A percentile compares a stretch with the other conserved stretches of the same genome.
phyloP scores from a whole-genome alignment of 148 eudicot genomes.

The Rhododendron vialii region DNA sequence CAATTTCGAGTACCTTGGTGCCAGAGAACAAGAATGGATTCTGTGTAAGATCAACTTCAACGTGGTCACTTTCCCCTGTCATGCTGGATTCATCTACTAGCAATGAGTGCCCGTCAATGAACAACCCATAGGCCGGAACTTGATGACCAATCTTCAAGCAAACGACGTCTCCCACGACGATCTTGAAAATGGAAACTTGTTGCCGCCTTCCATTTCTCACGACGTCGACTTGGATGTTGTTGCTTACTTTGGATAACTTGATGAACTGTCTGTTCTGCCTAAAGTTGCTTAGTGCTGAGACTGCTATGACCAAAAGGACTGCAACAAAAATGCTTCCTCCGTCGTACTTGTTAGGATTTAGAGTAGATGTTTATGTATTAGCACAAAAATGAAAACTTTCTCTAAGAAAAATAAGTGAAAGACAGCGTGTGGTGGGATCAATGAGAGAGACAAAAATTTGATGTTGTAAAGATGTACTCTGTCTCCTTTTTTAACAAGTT shows the following conservation, averaged over 20 bases:
- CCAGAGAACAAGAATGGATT: too few relatives aligned
- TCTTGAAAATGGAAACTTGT: neutral
- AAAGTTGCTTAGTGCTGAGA: neutral
- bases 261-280: neutral
- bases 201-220: neutral
- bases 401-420: too few relatives aligned
- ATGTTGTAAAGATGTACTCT: too few relatives aligned
- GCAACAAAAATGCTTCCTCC: constrained; percentile 22
- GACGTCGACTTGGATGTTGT: neutral
- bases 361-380: neutral
- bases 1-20: too few relatives aligned
- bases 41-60: too few relatives aligned
- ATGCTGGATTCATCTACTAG: too few relatives aligned
- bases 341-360: constrained; percentile 9
- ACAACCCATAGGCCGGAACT: constrained; percentile 12
- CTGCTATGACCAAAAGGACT: neutral
- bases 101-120: neutral
- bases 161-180: neutral
- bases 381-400: too few relatives aligned
- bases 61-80: too few relatives aligned
- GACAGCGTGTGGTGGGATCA: too few relatives aligned
- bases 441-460: too few relatives aligned
- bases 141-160: constrained; percentile 11
- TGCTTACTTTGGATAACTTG: constrained; percentile 1
- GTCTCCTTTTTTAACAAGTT: too few relatives aligned